Base-by-base conservation (phyloP, 345 rosid genomes). In the Eucalyptus shirleyi region DNA sequence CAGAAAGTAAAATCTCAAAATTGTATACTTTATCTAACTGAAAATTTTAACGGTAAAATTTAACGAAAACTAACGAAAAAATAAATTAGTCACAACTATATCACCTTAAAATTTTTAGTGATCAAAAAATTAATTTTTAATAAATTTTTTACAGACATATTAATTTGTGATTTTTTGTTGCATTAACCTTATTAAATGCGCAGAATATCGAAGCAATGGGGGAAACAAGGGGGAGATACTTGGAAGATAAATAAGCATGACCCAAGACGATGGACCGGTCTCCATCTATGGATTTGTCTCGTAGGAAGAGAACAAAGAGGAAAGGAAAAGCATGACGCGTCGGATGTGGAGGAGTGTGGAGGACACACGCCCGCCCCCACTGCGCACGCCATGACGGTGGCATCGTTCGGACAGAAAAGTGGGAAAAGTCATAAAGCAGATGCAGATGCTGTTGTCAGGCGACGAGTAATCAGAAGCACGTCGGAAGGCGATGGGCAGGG, bases 281-380 rank as follows among this genome's bases (percentile, higher is more conserved):
- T 32, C 80, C 80, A 34, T 67, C 40, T 32, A 32, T 67, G 80
- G 40, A 67, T 67, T 5, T 18, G 44, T 8, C 82, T 72, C 40
- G 82, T 18, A 37, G 45, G 2, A 37, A 21, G 83, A 37, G 28
- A 77, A 10, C 81, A 18, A 69, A 42, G 50, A 8, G 89, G 6
- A 50, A 45, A 21, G 17, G 34, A 50, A 45, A 59, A 51, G 67
- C 28, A 67, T 9, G 32, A 65, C 59, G 23, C 59, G 53, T 45
- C 56, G 28, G 87, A 86, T 86, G 16, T 5, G 50, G 45, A 67
- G 86, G 90, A 86, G 88, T 89, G 90, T 89, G 90, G 88, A 12
- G 69, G 90, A 21, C 90, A 89, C 88, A 89, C 88, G 67, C 88
- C 86, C 32, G 5, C 6, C 30, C 40, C 45, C 44, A 37, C 45